These are phyloP conservation scores for Cairneyella variabilis DNA, from an alignment of 495 filamentous ascomycete genomes.

Conservation along the genomic window DNA sequence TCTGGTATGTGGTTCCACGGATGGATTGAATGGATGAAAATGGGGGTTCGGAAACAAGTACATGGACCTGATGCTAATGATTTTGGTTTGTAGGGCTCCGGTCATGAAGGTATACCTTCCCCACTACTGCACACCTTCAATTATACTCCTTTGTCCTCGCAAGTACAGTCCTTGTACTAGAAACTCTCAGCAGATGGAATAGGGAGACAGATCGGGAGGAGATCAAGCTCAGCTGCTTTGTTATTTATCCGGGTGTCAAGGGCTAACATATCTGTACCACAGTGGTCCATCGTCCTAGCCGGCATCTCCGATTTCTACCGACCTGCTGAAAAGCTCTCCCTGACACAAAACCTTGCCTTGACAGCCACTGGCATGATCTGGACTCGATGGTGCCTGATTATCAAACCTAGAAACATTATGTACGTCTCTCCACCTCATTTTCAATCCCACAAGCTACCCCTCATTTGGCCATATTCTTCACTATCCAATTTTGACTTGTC, in stretches of 20 bases:
- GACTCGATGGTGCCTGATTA: conserved; percentile 98
- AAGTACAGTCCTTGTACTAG: too few species aligned
- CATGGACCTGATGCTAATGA: too few species aligned
- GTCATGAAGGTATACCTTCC: conserved; percentile 77
- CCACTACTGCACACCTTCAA: conserved; percentile 6
- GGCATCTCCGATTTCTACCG: conserved; percentile 89
- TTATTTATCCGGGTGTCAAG: too few species aligned
- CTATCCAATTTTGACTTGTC: background rate
- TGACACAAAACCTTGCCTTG: conserved; percentile 86
- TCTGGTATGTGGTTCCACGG: conserved; percentile 88
- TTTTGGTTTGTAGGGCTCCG: conserved; percentile 64
- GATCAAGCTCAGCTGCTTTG: too few species aligned
- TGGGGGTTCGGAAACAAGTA: too few species aligned
- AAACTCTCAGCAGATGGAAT: too few species aligned
- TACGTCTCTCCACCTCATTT: conserved; percentile 37
- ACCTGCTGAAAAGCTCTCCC: conserved; percentile 86
- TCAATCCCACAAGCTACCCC: conserved; percentile 1
- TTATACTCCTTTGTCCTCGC: too few species aligned
- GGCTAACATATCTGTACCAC: background rate
- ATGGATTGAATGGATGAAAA: too few species aligned
- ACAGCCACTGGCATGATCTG: conserved; percentile 91
- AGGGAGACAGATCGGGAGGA: too few species aligned
- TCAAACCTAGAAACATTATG: conserved; percentile 88
- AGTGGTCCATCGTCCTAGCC: conserved; percentile 90
- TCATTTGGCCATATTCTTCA: background rate